Evolutionary conservation across 2,329 filamentous ascomycete genomes (phyloP).

Genomic region (Ophiostoma piceae): DNA sequence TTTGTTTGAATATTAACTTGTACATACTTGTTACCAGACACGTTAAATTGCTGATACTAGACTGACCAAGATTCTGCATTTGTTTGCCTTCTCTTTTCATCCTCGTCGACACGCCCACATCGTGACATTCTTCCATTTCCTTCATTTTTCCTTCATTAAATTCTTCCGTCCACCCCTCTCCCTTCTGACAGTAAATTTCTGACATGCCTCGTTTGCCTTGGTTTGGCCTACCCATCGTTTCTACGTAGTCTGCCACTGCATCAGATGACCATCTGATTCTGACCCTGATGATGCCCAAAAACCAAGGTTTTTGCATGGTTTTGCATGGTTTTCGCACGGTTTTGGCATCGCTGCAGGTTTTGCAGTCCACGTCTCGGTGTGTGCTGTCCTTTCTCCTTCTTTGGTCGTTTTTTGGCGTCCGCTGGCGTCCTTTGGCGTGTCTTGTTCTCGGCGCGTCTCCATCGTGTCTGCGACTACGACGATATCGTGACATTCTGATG

Average conservation of each 20-base stretch:
- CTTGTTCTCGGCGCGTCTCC: background rate
- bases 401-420: background rate
- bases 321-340: background rate
- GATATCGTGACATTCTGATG: constrained; percentile 1
- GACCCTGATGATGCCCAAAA: background rate
- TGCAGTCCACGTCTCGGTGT: background rate
- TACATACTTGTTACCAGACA: background rate
- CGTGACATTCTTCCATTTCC: background rate
- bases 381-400: background rate
- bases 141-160: background rate
- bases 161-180: background rate
- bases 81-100: constrained; percentile 7
- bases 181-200: background rate
- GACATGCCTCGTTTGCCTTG: background rate
- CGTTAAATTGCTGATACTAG: background rate
- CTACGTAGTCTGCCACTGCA: background rate
- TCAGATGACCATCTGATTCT: background rate
- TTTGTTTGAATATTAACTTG: background rate
- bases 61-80: background rate
- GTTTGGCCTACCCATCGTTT: background rate
- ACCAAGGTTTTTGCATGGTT: background rate
- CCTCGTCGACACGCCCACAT: background rate
- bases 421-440: background rate
- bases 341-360: background rate
- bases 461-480: constrained; percentile 1